Evolutionary conservation across 139 green algal species (phyloP), one percentile per base, ranked within the genome.

Genomic region (Ettlia oleoabundans): DNA sequence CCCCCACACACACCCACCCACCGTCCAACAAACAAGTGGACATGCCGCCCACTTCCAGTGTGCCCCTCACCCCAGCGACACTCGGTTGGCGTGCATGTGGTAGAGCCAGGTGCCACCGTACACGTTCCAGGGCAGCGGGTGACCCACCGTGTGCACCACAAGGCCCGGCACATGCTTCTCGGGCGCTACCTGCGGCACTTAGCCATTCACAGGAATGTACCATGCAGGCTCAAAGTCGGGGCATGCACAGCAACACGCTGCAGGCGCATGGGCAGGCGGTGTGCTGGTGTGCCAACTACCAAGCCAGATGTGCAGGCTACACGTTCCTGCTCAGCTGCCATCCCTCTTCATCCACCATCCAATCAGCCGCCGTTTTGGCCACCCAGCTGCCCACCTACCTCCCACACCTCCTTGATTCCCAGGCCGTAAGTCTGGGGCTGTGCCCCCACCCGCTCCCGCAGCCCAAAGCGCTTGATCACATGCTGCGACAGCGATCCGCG

Each of bases 61-160:
- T 1, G 5, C 30, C 22, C 2, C 84, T 73, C 69, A 86, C 33
- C 96, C 96, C 74, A 98, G 76, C 24, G 93, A 86, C 15, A 98
- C 94, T 6, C 86, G 71, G 63, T 91, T 90, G 55, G 95, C 86
- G 6, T 82, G 85, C 96, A 97, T 97, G 87, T 98, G 95, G 88
- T 99, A 99, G 33, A 99, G 64, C 81, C 96, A 99, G 52, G 81
- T 89, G 43, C 96, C 96, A 13, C 96, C 96, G 72, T 98, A 98
- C 1, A 89, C 92, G 67, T 84, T 47, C 32, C 22, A 73, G 64
- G 91, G 85, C 66, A 98, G 84, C 8, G 96, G 96, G 71, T 92
- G 96, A 0, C 96, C 96, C 30, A 98, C 69, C 0, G 91, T 96
- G 90, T 98, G 96, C 80, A 92, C 80, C 18, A 98, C 91, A 28